phyloP scores from a whole-genome alignment of 1,284 basidiomycete genomes.

The Melanopsichium pennsylvanicum region DNA sequence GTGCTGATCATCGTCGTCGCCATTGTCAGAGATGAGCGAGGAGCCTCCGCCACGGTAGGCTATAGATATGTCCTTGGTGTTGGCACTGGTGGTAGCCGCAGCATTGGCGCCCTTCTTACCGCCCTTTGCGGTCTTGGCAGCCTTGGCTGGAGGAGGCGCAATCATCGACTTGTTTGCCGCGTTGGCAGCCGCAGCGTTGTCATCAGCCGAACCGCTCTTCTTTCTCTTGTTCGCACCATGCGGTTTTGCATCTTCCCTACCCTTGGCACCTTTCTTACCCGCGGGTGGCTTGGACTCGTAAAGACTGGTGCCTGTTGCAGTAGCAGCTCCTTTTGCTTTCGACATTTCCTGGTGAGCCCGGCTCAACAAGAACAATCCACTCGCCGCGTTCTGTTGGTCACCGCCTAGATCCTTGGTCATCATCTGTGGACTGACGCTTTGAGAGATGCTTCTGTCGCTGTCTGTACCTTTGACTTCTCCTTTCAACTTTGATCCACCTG shows the following conservation, averaged over 20 bases:
- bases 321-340: slow-evolving; percentile 78
- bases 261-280: slow-evolving; percentile 12
- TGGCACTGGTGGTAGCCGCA: too few species aligned
- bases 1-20: slow-evolving; percentile 54
- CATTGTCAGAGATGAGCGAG: slow-evolving; percentile 66
- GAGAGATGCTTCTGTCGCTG: slow-evolving; percentile 17
- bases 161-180: slow-evolving; percentile 6
- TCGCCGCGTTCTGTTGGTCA: slow-evolving; percentile 53
- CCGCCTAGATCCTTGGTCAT: slow-evolving; percentile 26
- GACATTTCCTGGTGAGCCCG: slow-evolving; percentile 94
- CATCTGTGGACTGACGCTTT: slow-evolving; percentile 47
- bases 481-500: slow-evolving; percentile 45
- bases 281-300: slow-evolving; percentile 37
- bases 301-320: slow-evolving; percentile 23
- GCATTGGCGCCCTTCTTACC: slow-evolving; percentile 62
- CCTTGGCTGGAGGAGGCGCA: slow-evolving; percentile 25
- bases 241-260: slow-evolving; percentile 23
- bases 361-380: slow-evolving; percentile 85
- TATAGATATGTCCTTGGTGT: too few species aligned
- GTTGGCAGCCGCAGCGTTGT: not conserved
- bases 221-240: slow-evolving; percentile 57
- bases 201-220: slow-evolving; percentile 35
- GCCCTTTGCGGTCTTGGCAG: slow-evolving; percentile 64
- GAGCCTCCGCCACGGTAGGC: slow-evolving; percentile 5
- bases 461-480: slow-evolving; percentile 16